A percentile compares a stretch with the other conserved stretches of the same genome.
phyloP scores from a whole-genome alignment of 2,329 filamentous ascomycete species.

The Ceratocystis colombiana region DNA sequence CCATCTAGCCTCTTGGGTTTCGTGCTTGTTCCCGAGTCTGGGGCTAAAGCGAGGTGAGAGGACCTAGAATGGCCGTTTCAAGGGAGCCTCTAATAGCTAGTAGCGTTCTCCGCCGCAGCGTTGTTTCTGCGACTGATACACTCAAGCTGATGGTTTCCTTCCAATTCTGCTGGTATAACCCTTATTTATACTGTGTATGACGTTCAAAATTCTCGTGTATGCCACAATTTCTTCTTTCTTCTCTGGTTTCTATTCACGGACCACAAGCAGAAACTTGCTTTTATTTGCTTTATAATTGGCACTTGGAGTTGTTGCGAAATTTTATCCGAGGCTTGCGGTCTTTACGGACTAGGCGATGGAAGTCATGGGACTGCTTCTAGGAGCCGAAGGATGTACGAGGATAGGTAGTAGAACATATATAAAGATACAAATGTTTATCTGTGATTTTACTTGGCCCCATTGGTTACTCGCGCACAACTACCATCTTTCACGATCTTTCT shows the following conservation, averaged over 20 bases:
- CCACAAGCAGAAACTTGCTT: neutral
- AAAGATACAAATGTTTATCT: neutral
- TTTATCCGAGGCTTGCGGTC: neutral
- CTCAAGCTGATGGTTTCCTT: neutral
- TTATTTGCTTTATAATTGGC: neutral
- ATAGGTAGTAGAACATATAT: neutral
- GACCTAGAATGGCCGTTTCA: no score
- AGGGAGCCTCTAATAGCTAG: no score
- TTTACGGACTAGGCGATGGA: constrained; percentile 13
- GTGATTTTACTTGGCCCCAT: no score
- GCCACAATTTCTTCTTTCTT: neutral
- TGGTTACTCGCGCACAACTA: neutral
- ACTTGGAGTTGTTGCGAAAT: neutral
- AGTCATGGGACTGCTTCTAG: neutral
- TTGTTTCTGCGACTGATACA: no score
- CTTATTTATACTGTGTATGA: no score
- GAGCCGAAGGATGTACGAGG: neutral
- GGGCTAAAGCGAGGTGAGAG: no score
- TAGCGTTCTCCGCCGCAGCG: no score
- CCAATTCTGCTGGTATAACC: neutral
- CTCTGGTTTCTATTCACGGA: neutral
- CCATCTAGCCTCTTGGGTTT: no score
- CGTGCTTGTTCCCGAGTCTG: no score
- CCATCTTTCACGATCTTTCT: neutral
- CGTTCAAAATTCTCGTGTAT: no score